Base-by-base conservation (phyloP, 208 protist genomes). In the Leptomonas seymouri region DNA sequence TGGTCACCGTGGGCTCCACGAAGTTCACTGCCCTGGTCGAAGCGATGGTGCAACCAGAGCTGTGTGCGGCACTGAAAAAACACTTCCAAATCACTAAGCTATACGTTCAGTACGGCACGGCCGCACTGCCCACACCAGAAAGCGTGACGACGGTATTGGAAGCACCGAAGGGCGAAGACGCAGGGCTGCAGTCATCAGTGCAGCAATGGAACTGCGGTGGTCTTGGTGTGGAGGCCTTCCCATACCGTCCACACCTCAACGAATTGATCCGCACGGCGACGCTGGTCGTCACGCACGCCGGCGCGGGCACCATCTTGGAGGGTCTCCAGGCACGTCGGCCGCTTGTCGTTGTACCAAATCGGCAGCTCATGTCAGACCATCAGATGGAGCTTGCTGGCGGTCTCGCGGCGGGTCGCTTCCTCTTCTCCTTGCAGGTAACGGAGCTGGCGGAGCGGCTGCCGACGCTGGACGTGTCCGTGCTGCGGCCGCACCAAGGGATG, bases 231-330 rank as follows among this genome's bases (percentile, higher is more conserved):
- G 86, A 93, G 75, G 82, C 79, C 25, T 94, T 94, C 63, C 27
- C 81, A 1, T 97, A 95, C 70, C 71, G 80, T 20, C 80, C 87
- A 8, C 72, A 84, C 25, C 79, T 97, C 3, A 54, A 75, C 20
- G 67, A 61, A 14, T 50, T 90, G 3, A 81, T 97, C 21, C 57
- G 51, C 42, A 56, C 74, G 1, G 87, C 89, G 2, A 30, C 78
- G 23, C 67, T 97, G 16, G 83, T 97, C 39, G 85, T 97, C 30
- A 90, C 90, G 5, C 94, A 97, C 72, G 91, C 91, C 20, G 94
- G 94, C 14, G 94, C 92, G 0, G 94, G 94, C 16, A 97, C 94
- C n/a, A 94, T 97, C n/a, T 85, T 97, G 30, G 91, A 97, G 54
- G 80, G 78, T n/a, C 73, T 97, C 23, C 80, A 93, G 48, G 70